These are phyloP conservation scores for Neopestalotiopsis clavispora DNA, from an alignment of 2,329 filamentous ascomycete species.

Conservation along the genomic window DNA sequence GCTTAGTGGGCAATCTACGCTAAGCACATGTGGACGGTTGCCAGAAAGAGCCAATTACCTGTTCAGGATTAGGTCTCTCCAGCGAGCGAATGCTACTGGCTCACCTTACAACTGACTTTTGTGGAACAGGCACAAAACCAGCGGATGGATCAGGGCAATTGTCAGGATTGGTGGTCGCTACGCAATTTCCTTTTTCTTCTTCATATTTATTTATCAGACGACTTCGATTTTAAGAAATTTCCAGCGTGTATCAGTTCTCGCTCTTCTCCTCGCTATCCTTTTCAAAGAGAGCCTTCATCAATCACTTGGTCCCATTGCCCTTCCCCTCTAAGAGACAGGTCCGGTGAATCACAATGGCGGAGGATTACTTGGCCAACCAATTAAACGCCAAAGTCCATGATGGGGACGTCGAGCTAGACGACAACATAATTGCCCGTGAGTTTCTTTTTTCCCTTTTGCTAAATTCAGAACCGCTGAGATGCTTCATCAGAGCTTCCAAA, in stretches of 20 bases:
- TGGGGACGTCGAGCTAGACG: not conserved
- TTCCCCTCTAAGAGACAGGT: not conserved
- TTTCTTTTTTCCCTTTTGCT: rapidly evolving
- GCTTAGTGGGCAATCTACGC: too few relatives aligned
- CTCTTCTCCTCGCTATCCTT: too few relatives aligned
- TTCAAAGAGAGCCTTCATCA: too few relatives aligned
- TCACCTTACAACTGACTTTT: not conserved
- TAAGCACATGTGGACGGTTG: not conserved
- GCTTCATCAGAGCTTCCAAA: not conserved
- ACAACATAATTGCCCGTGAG: not conserved
- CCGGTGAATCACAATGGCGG: not conserved
- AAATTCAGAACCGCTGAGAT: not conserved
- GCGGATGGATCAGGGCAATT: not conserved
- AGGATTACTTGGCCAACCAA: not conserved
- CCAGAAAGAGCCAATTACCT: not conserved
- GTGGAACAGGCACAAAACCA: not conserved
- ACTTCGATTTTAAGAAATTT: too few relatives aligned
- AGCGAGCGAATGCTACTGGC: too few relatives aligned
- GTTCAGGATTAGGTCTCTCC: not conserved
- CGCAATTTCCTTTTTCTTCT: not conserved
- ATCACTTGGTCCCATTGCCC: too few relatives aligned
- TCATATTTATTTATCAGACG: not conserved
- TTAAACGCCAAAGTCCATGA: not conserved
- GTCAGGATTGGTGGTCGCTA: not conserved
- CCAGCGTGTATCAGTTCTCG: too few relatives aligned